Evolutionary conservation across 805 yeast species (phyloP), one percentile per base, ranked within the genome.

Genomic region (Ogataea trehalophila): DNA sequence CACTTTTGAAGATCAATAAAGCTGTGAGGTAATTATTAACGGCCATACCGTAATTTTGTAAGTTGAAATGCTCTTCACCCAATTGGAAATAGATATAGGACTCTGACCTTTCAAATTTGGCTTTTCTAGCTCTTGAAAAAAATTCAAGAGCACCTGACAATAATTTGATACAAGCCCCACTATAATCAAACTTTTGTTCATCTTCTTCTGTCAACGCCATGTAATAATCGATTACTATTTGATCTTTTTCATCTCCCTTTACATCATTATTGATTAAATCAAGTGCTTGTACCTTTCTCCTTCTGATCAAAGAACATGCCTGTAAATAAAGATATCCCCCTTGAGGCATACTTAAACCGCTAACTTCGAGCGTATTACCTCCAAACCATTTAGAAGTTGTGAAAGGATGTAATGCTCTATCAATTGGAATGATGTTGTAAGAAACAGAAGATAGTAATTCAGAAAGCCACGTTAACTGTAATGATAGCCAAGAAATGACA

Each of bases 381-480:
- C 48, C 48, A 41, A 56, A 57, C 58, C 63, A 58, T 43, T 51
- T 55, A 23, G 55, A 52, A 41, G 47, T 59, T 44, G 47, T 48
- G 40, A 63, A 62, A 2, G 79, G 74, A 13, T 55, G 57, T 26
- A 62, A 42, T 0, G 66, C 47, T 42, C 58, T 52, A 18, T 69
- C 73, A 3, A 66, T 54, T 2, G 77, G 76, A 5, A 76, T 62
- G 4, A 69, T 46, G 13, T 57, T 53, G 2, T 63, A 65, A 0
- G 86, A 86, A 1, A 77, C 68, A n/a, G 64, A 44, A 9, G 68
- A 72, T 44, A 81, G 65, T 16, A 85, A 60, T 47, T 83, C 78
- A 0, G 85, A 88, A 13, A 87, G 66, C 81, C 85, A 77, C 38
- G 79, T 75, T 53, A 79, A 76, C 58, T 87, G 95, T n/a, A 67